phyloP scores from a whole-genome alignment of 164 flowering plant genomes.

The Cinnamomum micranthum region DNA sequence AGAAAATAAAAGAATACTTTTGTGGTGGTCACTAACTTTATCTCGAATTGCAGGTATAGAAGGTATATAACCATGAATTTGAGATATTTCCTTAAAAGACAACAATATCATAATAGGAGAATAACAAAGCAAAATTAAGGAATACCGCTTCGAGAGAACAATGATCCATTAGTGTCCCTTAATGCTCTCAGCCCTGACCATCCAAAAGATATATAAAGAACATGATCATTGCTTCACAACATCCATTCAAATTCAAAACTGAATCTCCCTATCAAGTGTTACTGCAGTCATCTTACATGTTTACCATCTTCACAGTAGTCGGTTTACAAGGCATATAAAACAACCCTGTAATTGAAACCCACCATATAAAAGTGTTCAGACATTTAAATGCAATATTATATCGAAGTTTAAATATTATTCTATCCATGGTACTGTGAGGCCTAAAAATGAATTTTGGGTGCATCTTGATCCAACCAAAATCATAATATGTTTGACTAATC shows the following conservation, averaged over 20 bases:
- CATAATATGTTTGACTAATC: background rate
- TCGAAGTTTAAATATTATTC: background rate
- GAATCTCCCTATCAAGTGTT: background rate
- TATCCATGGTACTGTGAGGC: background rate
- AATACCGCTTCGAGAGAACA: conserved; percentile 36
- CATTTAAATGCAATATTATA: background rate
- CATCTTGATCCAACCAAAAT: background rate
- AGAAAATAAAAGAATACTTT: background rate
- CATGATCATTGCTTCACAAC: background rate
- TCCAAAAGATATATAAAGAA: background rate
- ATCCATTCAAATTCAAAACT: background rate
- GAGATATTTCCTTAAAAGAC: background rate
- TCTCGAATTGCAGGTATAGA: background rate
- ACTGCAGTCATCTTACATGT: conserved; percentile 27
- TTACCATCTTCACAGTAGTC: conserved; percentile 44
- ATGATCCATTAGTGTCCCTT: conserved; percentile 31
- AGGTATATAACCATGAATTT: background rate
- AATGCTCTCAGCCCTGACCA: conserved; percentile 28
- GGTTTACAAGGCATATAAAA: conserved; percentile 32
- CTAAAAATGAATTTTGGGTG: background rate
- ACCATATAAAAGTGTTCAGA: background rate
- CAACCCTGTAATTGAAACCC: conserved; percentile 21
- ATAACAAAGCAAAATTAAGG: background rate
- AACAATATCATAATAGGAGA: background rate
- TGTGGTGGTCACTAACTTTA: too few species aligned